A percentile compares a stretch with the other conserved stretches of the same genome.
Conservation (phyloP, 495 filamentous ascomycete species). For the Saxophila tyrrhenica region DNA sequence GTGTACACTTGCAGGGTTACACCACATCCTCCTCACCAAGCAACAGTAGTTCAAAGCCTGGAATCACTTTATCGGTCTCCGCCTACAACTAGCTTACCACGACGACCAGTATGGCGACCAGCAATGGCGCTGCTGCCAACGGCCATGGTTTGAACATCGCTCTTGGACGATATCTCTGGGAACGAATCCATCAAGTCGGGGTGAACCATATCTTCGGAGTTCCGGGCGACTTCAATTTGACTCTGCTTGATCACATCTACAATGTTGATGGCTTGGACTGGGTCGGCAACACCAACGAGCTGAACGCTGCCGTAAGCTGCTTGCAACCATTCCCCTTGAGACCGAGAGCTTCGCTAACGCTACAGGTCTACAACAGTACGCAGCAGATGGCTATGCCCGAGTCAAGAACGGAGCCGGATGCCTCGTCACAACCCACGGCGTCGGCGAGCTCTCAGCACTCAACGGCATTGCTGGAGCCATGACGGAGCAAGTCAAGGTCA, state of each 20-base stretch:
- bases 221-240: conserved; percentile 27
- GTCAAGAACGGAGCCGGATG: conserved; percentile 25
- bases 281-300: conserved; percentile 33
- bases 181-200: conserved; percentile 27
- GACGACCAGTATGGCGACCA: not conserved
- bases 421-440: conserved; percentile 32
- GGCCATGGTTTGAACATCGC: conserved; percentile 19
- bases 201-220: conserved; percentile 27
- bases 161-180: conserved; percentile 28
- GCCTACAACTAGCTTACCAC: too few species aligned
- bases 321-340: not conserved
- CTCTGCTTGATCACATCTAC: conserved; percentile 30
- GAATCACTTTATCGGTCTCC: too few species aligned
- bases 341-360: conserved; percentile 6
- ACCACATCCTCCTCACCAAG: too few species aligned
- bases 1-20: too few species aligned
- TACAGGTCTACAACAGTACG: too few species aligned
- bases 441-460: conserved; percentile 32
- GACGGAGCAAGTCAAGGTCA: conserved; percentile 30
- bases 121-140: not conserved
- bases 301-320: conserved; percentile 26
- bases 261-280: conserved; percentile 28
- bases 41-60: too few species aligned
- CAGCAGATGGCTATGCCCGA: conserved; percentile 31
- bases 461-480: conserved; percentile 31